Conservation (phyloP, 140 eudicot species). For the Erigeron philadelphicus region DNA sequence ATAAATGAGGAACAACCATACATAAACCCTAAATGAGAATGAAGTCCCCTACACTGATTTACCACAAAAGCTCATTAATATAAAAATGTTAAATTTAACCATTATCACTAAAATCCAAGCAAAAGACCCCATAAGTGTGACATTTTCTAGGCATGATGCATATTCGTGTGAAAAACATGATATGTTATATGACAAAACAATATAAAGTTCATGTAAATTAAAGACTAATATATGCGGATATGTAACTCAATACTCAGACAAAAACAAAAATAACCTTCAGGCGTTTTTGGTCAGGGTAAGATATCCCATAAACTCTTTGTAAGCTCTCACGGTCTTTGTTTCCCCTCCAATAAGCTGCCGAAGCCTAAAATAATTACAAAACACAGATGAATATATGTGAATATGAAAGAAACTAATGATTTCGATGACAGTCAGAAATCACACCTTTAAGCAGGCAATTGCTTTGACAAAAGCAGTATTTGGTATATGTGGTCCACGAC, state of each 20-base stretch:
- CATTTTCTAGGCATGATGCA: no score
- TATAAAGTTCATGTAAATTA: neutral
- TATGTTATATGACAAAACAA: no score
- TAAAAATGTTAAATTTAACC: no score
- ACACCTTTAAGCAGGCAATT: slow-evolving; percentile 77
- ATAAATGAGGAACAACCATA: no score
- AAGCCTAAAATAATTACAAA: slow-evolving; percentile 46
- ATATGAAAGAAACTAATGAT: neutral
- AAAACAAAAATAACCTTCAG: slow-evolving; percentile 49
- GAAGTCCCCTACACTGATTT: no score
- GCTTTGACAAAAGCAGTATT: slow-evolving; percentile 90
- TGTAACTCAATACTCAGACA: neutral
- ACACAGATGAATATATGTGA: neutral
- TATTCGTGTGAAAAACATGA: no score
- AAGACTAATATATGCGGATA: neutral
- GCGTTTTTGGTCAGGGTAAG: slow-evolving; percentile 83
- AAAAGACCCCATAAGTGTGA: no score
- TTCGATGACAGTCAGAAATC: slow-evolving; percentile 10
- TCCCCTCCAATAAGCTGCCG: slow-evolving; percentile 99
- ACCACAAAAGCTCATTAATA: no score
- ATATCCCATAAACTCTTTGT: slow-evolving; percentile 97
- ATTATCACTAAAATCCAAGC: no score
- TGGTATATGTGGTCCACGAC: slow-evolving; percentile 98
- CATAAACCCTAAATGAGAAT: no score
- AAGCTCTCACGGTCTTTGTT: slow-evolving; percentile 89